These are phyloP conservation scores for Sextonia rubra DNA, from an alignment of 164 flowering plant species.

Conservation along the genomic window DNA sequence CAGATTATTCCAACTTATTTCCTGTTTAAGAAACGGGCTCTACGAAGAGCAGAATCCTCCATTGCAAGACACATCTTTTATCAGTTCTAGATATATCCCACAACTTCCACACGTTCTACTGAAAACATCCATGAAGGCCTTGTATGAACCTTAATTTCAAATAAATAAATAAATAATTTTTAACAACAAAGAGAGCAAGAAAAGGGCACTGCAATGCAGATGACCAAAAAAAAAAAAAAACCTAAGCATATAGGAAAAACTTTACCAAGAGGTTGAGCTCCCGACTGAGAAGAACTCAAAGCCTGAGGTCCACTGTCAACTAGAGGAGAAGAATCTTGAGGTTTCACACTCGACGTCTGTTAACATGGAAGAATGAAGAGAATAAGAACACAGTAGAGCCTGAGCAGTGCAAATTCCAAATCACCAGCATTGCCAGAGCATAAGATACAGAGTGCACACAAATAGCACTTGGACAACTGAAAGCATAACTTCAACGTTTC, in stretches of 20 bases:
- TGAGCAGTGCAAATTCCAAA: background rate
- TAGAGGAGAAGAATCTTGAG: conserved; percentile 39
- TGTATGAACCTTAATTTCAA: background rate
- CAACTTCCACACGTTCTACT: background rate
- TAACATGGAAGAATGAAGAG: conserved; percentile 1
- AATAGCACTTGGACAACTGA: background rate
- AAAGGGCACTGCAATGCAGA: background rate
- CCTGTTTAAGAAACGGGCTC: background rate
- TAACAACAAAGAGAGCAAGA: background rate
- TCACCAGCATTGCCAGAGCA: background rate
- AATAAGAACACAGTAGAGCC: background rate
- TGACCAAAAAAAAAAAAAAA: background rate
- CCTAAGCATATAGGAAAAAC: too few relatives aligned
- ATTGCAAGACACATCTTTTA: background rate
- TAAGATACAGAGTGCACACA: background rate
- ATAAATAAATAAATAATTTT: too few relatives aligned
- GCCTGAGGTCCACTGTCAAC: conserved; percentile 47
- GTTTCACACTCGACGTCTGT: conserved; percentile 49
- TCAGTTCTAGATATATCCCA: background rate
- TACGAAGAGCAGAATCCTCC: background rate
- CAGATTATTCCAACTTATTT: background rate
- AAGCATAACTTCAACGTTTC: background rate
- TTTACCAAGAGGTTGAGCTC: conserved; percentile 41
- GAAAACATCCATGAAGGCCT: background rate
- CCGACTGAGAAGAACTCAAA: conserved; percentile 34